Percentiles rank a stretch among this genome's conserved stretches.
Conservation (phyloP, 2,329 filamentous ascomycete species). For the Diaporthe sp. region DNA sequence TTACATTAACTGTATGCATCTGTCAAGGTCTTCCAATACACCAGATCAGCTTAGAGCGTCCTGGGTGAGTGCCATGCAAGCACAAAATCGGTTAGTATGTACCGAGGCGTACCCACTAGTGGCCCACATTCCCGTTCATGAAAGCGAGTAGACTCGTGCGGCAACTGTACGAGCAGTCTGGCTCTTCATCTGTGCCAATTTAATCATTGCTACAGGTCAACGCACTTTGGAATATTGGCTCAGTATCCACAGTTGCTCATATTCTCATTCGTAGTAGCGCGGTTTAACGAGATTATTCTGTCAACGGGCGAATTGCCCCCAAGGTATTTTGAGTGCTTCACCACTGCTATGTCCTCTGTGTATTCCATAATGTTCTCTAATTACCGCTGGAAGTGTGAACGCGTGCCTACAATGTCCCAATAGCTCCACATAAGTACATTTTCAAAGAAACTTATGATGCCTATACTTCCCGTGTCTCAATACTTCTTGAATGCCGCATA, state of each 20-base stretch:
- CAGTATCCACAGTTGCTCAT: neutral
- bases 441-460: neutral
- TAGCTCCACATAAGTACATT: neutral
- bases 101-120: too few species aligned
- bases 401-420: rapidly evolving
- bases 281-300: neutral
- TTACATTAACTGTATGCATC: neutral
- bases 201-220: neutral
- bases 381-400: neutral
- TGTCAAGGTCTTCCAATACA: neutral
- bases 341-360: neutral
- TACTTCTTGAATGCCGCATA: neutral
- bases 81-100: too few species aligned
- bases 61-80: too few species aligned
- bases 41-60: neutral
- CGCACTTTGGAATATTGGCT: neutral
- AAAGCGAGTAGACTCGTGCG: neutral
- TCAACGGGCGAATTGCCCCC: neutral
- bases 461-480: neutral
- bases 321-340: neutral
- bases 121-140: neutral
- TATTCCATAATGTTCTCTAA: neutral
- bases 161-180: neutral
- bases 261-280: neutral
- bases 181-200: neutral